Base-by-base conservation (phyloP, 202 grass and related monocot species). In the Carex arenaria region DNA sequence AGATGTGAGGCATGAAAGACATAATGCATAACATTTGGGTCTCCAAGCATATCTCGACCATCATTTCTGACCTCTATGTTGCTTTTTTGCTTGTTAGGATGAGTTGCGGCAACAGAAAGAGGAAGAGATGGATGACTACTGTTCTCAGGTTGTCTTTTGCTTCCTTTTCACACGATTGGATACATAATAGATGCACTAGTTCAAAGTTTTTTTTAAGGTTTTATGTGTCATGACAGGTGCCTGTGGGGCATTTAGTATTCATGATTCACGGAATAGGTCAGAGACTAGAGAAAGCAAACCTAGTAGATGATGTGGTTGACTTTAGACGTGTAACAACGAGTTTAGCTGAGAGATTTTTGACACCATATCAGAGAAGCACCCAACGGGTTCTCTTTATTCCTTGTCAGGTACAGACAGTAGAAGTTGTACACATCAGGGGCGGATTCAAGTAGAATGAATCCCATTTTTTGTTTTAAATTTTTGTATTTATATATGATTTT, bases 201-300 rank as follows among this genome's bases (percentile, higher is more conserved):
- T 84, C 72, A 15, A 84, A 84, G 26, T 40, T 40, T 59, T 30
- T 84, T 82, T 82, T 17, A 57, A 52, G 81, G 23, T 67, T 89
- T 82, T 51, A 9, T 80, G 19, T 34, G 30, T 84, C 49, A 70
- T 85, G 38, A 79, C 83, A 98, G 95, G 95, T 98, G 81, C 95
- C 95, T 76, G 93, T 98, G 88, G 88, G 93, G 78, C 95, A 98
- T 87, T 60, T 98, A 17, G 95, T 98, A 82, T 98, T 98, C 79
- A 98, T 98, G 95, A 86, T 98, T 92, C 95, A 98, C 80, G 95
- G 95, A 65, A 98, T 98, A 20, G 95, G 95, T 18, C 95, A 98
- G 53, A 95, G 95, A 70, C 85, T 98, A 85, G 86, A 98, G 89
- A 98, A 95, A 87, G 95, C 95, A 86, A 98, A 98, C 81, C 88